Percentiles rank a stretch among this genome's conserved stretches.
phyloP scores from a whole-genome alignment of 495 filamentous ascomycete species.

The Aspergillus homomorphus region DNA sequence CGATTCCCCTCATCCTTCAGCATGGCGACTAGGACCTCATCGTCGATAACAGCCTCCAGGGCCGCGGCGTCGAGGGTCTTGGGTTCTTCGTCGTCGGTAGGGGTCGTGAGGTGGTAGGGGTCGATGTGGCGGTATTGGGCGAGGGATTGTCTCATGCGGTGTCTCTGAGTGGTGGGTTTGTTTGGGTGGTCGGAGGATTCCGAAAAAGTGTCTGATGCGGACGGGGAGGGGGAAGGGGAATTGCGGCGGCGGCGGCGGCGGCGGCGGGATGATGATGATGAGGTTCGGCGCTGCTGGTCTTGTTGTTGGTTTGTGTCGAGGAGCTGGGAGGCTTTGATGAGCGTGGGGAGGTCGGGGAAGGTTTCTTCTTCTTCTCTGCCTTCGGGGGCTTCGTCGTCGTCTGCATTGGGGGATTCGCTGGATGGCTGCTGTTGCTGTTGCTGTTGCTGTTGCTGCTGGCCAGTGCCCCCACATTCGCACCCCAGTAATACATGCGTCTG shows the following conservation, averaged over 20 bases:
- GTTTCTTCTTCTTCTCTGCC: conserved; percentile 41
- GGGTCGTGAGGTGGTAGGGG: conserved; percentile 40
- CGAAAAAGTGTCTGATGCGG: background rate
- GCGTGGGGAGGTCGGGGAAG: conserved; percentile 35
- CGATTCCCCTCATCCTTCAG: conserved; percentile 58
- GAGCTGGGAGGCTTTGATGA: conserved; percentile 58
- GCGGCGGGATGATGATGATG: background rate
- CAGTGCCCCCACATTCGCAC: conserved; percentile 63
- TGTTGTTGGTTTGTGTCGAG: conserved; percentile 63
- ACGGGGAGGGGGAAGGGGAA: no score
- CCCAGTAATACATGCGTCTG: conserved; percentile 71
- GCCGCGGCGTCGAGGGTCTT: no score
- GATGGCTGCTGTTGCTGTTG: background rate
- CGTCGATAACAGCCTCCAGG: conserved; percentile 47
- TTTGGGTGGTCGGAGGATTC: conserved; percentile 7
- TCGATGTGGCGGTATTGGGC: conserved; percentile 70
- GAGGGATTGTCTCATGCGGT: conserved; percentile 55
- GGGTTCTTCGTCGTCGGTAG: conserved; percentile 16
- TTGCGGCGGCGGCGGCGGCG: background rate
- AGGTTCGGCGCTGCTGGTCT: background rate
- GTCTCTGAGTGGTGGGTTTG: conserved; percentile 27
- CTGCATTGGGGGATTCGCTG: no score
- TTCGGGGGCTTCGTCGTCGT: conserved; percentile 1
- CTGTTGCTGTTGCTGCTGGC: conserved; percentile 20
- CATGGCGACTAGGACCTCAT: conserved; percentile 59